Evolutionary conservation across 106 monocot species (phyloP), one percentile per base, ranked within the genome.

Genomic region (Chionographis japonica): DNA sequence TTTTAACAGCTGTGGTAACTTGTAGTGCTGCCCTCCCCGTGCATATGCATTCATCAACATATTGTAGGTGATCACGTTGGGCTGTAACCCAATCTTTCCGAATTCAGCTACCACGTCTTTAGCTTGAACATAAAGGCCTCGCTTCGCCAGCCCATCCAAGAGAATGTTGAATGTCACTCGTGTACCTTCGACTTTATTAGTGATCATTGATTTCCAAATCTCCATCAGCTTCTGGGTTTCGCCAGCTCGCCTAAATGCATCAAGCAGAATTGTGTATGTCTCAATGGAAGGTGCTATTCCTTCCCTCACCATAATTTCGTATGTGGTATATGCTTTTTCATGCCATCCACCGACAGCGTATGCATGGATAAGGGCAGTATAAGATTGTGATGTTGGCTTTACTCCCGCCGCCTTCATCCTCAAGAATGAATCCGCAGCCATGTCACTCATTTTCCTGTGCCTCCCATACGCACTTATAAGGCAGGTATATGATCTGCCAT

Each of bases 21-120:
- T 92, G 65, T 77, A 74, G 55, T 98, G 97, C 55, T 98, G 97
- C 3, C 97, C 97, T 52, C 97, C 97, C 40, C 85, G 75, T 56
- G 84, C 92, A 80, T 90, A 98, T 36, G 97, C 97, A 85, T 98
- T 92, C 78, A 98, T 98, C 75, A 98, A 75, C 72, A 98, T 98
- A 58, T 98, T 98, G 61, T 92, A 98, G 8, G 92, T 92, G 92
- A 98, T 90, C 11, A 83, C 82, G 10, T 82, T 83, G 15, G 97
- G 89, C 40, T 59, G 62, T 46, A 98, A 62, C 20, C 89, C 87
- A 4, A 87, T 37, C 74, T 64, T 82, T 54, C 80, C 78, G 71
- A 85, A 98, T 68, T 98, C 97, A 52, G 53, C 79, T 8, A 98
- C 77, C 39, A 92, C 84, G 68, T 98, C 86, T 59, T 89, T 84